These are phyloP conservation scores for Colletotrichum musicola DNA, from an alignment of 2,329 filamentous ascomycete genomes.

Conservation along the genomic window DNA sequence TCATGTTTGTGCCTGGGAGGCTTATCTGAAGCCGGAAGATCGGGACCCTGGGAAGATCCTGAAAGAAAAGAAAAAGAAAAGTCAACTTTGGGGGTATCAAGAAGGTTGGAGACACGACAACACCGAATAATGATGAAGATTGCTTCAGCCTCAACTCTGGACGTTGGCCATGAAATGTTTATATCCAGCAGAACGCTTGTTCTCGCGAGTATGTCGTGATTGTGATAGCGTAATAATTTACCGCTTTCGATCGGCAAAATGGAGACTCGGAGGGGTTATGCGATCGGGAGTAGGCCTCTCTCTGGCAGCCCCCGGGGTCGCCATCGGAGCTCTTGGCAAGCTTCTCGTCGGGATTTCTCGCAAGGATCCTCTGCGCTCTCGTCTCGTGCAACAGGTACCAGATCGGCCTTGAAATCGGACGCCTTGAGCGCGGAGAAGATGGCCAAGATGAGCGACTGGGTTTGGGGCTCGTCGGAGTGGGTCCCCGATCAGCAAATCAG, in stretches of 20 bases:
- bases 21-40: constrained; percentile 12
- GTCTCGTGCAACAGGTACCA: neutral
- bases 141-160: neutral
- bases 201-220: constrained; percentile 13
- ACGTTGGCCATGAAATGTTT: constrained; percentile 8
- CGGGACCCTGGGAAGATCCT: no score
- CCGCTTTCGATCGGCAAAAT: constrained; percentile 28
- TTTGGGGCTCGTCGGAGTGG: constrained; percentile 20
- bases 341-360: neutral
- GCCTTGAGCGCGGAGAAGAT: neutral
- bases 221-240: constrained; percentile 27
- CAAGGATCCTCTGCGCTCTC: no score
- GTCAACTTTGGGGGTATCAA: constrained; percentile 19
- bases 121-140: neutral
- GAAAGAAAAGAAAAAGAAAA: neutral
- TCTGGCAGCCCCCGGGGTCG: neutral
- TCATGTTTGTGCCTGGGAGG: constrained; percentile 39
- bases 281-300: constrained; percentile 6
- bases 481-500: constrained; percentile 28
- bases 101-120: neutral
- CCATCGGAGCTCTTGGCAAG: neutral
- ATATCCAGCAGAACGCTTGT: neutral
- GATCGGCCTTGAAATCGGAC: constrained; percentile 28
- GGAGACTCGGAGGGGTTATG: constrained; percentile 14
- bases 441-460: constrained; percentile 7